Evolutionary conservation across 768 basidiomycete species (phyloP), one percentile per base, ranked within the genome.

Genomic region (Paxillus involutus): DNA sequence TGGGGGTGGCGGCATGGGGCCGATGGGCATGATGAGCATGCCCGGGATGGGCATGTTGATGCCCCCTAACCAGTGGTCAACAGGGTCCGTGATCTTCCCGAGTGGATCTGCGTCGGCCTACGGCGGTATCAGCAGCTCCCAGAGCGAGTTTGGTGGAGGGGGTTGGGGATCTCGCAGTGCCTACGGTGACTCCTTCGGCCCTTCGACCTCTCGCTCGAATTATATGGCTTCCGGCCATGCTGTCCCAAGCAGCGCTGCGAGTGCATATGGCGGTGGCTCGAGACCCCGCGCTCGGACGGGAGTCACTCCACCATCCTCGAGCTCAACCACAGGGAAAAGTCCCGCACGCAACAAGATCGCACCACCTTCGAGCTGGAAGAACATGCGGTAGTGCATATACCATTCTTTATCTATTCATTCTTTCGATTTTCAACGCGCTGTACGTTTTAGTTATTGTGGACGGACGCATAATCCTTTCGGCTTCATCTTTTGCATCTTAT

Each of bases 321-420:
- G 59, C 29, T 53, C 58, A 12, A 17, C 53, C 1, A 57, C 26
- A 0, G 65, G 58, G 19, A 66, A 61, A 32, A 42, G 53, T 55
- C 47, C 63, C 53, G 52, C 47, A 44, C 56, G 68, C 57, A 74
- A 64, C 21, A 56, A 57, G 44, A 71, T 71, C n/a, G 72, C 77
- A 2, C 84, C 84, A 9, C 84, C 84, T 12, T 86, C 84, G 35
- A 85, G 84, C 58, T 86, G 84, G 84, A 84, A 80, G 67, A 70
- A 9, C 43, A 29, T 56, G 4, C 63, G 63, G 33, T 70, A 44
- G 58, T 19, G 26, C 37, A 26, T 11, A 4, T 3, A 6, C 21
- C 2, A 17, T 32, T 40, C 16, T 9, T 19, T 32, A 36, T 19
- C 19, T 17, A 13, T 51, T 40, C n/a, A 14, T 10, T 30, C 30